Evolutionary conservation across 1,284 basidiomycete species (phyloP).

Genomic region (Pseudozyma hubeiensis): DNA sequence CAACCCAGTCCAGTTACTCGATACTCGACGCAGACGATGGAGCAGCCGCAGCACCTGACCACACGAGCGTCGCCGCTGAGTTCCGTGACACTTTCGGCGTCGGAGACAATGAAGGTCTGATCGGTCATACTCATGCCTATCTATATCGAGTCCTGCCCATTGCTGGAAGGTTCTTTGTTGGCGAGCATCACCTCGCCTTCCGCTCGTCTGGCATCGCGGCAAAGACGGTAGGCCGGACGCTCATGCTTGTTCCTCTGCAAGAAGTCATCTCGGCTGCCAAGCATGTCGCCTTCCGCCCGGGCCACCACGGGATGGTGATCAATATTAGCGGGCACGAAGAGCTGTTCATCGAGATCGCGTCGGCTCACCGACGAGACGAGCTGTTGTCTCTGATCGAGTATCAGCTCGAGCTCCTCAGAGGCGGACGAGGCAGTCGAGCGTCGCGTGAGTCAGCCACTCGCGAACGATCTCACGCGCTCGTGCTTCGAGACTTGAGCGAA

Average conservation of each 20-base stretch:
- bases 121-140: slow-evolving; percentile 47
- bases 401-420: slow-evolving; percentile 70
- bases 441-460: slow-evolving; percentile 27
- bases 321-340: slow-evolving; percentile 96
- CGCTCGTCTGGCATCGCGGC: slow-evolving; percentile 56
- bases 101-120: slow-evolving; percentile 43
- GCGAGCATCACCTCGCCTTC: slow-evolving; percentile 58
- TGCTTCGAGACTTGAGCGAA: slow-evolving; percentile 58
- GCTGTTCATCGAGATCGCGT: slow-evolving; percentile 91
- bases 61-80: slow-evolving; percentile 19
- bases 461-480: slow-evolving; percentile 50
- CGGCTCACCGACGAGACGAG: slow-evolving; percentile 79
- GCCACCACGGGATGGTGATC: slow-evolving; percentile 86
- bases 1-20: slow-evolving; percentile 40
- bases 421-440: slow-evolving; percentile 12
- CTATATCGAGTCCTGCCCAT: slow-evolving; percentile 60
- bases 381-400: slow-evolving; percentile 81
- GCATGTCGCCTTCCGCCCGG: slow-evolving; percentile 87
- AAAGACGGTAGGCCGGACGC: slow-evolving; percentile 57
- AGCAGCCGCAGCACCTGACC: slow-evolving; percentile 10
- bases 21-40: slow-evolving; percentile 40
- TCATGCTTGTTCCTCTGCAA: slow-evolving; percentile 93
- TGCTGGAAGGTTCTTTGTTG: slow-evolving; percentile 57
- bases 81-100: slow-evolving; percentile 52
- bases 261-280: slow-evolving; percentile 87